Percentiles rank a stretch among this genome's conserved stretches.
Conservation (phyloP, 225 moss, liverwort and hornwort species). For the Polytrichum commune region DNA sequence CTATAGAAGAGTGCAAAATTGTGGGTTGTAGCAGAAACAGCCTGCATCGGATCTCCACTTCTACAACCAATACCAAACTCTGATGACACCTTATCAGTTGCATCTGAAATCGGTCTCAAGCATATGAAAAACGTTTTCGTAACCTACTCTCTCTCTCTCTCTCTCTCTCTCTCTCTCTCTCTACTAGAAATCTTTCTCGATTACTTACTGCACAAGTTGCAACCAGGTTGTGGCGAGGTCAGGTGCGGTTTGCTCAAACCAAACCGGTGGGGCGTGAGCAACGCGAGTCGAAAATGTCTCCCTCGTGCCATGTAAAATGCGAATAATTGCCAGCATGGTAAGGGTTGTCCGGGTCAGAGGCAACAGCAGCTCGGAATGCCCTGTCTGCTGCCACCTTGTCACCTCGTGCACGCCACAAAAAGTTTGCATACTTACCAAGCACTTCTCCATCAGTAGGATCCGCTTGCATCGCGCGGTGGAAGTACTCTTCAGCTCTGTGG, state of each 20-base stretch:
- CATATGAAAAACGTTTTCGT: conserved; percentile 18
- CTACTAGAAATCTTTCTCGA: neutral
- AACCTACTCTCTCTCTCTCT: neutral
- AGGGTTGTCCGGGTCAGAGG: conserved; percentile 40
- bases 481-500: conserved; percentile 54
- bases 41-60: conserved; percentile 5
- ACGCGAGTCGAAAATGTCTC: conserved; percentile 22
- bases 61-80: conserved; percentile 5
- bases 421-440: conserved; percentile 43
- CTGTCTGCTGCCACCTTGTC: conserved; percentile 42
- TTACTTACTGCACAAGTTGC: conserved; percentile 4
- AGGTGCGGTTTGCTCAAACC: conserved; percentile 2
- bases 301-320: conserved; percentile 49
- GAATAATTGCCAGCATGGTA: conserved; percentile 55
- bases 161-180: too few relatives aligned
- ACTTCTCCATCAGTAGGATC: conserved; percentile 44
- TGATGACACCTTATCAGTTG: neutral
- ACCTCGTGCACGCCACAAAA: conserved; percentile 49
- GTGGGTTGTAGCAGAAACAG: conserved; percentile 11
- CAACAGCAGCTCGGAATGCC: conserved; percentile 44
- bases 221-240: neutral
- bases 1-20: conserved; percentile 44
- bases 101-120: neutral
- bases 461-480: conserved; percentile 45
- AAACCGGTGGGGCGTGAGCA: conserved; percentile 25